Conservation (phyloP, 2,329 filamentous ascomycete species). For the Nemania sp. region DNA sequence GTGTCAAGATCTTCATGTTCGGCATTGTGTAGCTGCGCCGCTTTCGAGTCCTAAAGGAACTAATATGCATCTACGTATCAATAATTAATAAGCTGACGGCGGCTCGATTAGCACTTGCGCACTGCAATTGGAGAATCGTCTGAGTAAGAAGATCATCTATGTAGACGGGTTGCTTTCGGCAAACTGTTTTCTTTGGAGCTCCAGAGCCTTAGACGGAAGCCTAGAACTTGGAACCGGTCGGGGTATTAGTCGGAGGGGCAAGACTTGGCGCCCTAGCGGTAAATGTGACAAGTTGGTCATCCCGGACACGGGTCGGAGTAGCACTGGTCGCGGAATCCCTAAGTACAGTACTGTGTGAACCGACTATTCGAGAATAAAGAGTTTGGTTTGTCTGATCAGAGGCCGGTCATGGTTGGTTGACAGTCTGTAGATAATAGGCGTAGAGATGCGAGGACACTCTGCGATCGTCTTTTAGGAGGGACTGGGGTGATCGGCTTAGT, state of each 20-base stretch:
- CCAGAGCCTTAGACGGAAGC: slow-evolving; percentile 7
- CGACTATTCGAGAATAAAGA: slow-evolving; percentile 1
- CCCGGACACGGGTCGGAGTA: slow-evolving; percentile 3
- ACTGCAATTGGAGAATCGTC: slow-evolving; percentile 1
- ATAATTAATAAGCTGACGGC: slow-evolving; percentile 32
- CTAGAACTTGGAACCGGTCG: slow-evolving; percentile 16
- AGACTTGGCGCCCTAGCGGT: slow-evolving; percentile 7
- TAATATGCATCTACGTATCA: background rate
- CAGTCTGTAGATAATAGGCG: too few species aligned
- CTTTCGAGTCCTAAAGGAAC: background rate
- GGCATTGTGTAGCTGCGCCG: background rate
- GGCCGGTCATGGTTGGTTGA: background rate
- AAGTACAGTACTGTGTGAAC: background rate
- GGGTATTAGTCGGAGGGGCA: background rate
- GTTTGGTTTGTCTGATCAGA: background rate
- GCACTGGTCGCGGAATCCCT: background rate
- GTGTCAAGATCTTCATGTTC: slow-evolving; percentile 10
- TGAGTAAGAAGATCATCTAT: slow-evolving; percentile 28
- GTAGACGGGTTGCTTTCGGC: slow-evolving; percentile 4
- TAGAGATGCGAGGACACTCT: background rate
- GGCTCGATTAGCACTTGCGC: background rate
- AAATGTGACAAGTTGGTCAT: slow-evolving; percentile 25
- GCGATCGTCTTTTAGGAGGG: background rate
- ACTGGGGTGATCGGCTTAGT: slow-evolving; percentile 17
- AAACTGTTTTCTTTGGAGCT: slow-evolving; percentile 18